Evolutionary conservation across 108 stramenopile species (phyloP).

Genomic region (Fragilaria radians): DNA sequence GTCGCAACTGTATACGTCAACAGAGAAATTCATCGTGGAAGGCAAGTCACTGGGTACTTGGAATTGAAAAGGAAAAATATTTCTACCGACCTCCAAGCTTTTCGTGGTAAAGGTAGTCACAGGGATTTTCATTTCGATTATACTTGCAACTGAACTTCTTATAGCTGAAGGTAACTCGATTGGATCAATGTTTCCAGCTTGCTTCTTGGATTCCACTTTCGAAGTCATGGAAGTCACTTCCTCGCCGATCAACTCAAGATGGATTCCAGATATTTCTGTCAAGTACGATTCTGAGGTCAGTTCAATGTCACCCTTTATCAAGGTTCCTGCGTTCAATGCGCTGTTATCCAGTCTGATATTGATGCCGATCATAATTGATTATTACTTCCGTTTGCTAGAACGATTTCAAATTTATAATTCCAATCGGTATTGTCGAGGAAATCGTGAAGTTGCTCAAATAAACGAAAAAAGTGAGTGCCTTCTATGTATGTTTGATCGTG

Average conservation of each 20-base stretch:
- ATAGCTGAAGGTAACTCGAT: not conserved
- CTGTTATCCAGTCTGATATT: too few species aligned
- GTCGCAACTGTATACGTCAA: conserved; percentile 4
- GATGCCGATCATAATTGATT: too few species aligned
- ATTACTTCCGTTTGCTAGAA: too few species aligned
- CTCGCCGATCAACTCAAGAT: not conserved
- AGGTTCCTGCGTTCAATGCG: too few species aligned
- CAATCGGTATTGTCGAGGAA: too few species aligned
- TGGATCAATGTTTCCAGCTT: not conserved
- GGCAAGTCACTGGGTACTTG: conserved; percentile 10
- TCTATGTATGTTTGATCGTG: too few species aligned
- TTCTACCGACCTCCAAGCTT: conserved; percentile 5
- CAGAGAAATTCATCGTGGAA: conserved; percentile 1
- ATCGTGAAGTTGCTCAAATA: too few species aligned
- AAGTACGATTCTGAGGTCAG: too few species aligned
- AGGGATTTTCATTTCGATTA: not conserved
- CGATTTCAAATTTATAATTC: too few species aligned
- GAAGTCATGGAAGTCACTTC: not conserved
- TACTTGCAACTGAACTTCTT: too few species aligned
- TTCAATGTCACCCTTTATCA: too few species aligned
- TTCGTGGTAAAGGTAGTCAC: not conserved
- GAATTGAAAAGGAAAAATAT: conserved; percentile 17
- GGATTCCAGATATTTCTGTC: conserved; percentile 1
- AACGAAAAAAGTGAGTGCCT: too few species aligned
- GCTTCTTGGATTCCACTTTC: not conserved